Evolutionary conservation across 345 rosid genomes (phyloP).

Genomic region (Populus deltoides): DNA sequence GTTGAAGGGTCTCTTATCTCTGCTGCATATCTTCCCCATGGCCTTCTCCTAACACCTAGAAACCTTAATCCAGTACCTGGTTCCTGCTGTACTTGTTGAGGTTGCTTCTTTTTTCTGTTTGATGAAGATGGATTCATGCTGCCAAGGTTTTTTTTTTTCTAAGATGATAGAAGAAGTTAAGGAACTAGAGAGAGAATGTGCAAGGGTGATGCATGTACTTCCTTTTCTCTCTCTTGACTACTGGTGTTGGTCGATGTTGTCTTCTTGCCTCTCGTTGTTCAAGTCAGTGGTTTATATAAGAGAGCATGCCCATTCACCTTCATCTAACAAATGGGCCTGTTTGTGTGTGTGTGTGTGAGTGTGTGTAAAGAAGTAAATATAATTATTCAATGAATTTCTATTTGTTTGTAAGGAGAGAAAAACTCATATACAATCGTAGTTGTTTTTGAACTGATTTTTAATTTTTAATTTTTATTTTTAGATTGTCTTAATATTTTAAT

Average conservation of each 20-base stretch:
- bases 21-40: conserved; percentile 87
- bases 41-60: conserved; percentile 76
- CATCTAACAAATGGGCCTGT: not conserved
- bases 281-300: not conserved
- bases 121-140: conserved; percentile 51
- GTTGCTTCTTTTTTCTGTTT: conserved; percentile 56
- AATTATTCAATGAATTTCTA: no score
- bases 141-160: not conserved
- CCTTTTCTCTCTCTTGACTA: not conserved
- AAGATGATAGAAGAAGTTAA: not conserved
- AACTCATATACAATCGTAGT: no score
- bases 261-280: not conserved
- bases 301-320: not conserved
- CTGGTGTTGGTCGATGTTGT: not conserved
- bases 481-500: no score
- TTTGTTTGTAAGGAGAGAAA: no score
- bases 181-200: not conserved
- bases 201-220: no score
- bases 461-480: no score
- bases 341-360: no score
- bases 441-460: no score
- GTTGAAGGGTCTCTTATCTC: conserved; percentile 83
- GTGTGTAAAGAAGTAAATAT: no score
- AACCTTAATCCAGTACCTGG: conserved; percentile 35
- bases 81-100: conserved; percentile 11